Conservation (phyloP, 768 basidiomycete genomes). For the Xerocomus potaroensis region DNA sequence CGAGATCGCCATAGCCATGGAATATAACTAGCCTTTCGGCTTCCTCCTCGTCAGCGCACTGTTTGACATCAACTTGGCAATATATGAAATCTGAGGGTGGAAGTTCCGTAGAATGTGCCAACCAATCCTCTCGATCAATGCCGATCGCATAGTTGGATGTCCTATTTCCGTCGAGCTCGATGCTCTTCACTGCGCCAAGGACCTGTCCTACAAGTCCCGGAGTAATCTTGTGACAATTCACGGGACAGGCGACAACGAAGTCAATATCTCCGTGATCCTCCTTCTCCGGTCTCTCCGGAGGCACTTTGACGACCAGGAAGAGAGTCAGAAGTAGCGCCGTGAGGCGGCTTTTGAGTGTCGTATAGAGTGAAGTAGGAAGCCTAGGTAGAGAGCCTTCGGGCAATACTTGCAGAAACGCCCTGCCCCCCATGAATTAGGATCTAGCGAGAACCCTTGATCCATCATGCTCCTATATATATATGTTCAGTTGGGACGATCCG, state of each 20-base stretch:
- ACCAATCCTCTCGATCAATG: conserved; percentile 39
- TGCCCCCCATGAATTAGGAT: conserved; percentile 56
- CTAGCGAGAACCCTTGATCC: background rate
- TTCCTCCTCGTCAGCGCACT: conserved; percentile 48
- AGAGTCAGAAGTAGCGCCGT: conserved; percentile 39
- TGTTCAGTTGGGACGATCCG: conserved; percentile 16
- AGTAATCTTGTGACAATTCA: conserved; percentile 22
- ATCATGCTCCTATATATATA: background rate
- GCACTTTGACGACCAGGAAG: conserved; percentile 50
- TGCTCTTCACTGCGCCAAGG: conserved; percentile 46
- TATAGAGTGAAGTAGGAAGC: conserved; percentile 53
- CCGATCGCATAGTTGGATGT: conserved; percentile 64
- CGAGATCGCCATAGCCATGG: conserved; percentile 66
- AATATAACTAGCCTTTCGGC: conserved; percentile 51
- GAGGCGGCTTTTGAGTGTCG: conserved; percentile 44
- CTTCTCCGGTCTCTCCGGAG: conserved; percentile 64
- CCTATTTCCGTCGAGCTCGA: conserved; percentile 46
- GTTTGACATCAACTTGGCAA: conserved; percentile 60
- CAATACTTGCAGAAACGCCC: conserved; percentile 51
- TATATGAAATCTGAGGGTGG: conserved; percentile 16
- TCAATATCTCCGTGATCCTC: conserved; percentile 66
- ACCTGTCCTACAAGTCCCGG: conserved; percentile 35
- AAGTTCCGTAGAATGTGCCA: conserved; percentile 2
- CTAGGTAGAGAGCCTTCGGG: conserved; percentile 52
- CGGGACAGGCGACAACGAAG: conserved; percentile 53